These are phyloP conservation scores for Citrus hindsii DNA, from an alignment of 345 rosid genomes.

Conservation along the genomic window DNA sequence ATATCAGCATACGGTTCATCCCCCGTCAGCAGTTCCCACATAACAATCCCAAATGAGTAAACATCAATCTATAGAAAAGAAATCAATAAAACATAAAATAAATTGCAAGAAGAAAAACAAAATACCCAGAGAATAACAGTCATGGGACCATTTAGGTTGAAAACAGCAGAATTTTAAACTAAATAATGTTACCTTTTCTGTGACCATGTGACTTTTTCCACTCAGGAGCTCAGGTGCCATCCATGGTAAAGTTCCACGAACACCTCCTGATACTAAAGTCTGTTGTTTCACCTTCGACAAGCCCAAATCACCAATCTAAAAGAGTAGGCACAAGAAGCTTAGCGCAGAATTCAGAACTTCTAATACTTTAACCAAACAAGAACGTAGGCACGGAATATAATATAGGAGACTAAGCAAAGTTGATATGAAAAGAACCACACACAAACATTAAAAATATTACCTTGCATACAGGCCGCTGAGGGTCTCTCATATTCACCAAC, in stretches of 20 bases:
- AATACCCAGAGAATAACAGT: background rate
- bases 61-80: conserved; percentile 73
- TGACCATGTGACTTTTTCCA: conserved; percentile 94
- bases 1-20: conserved; percentile 91
- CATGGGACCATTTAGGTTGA: background rate
- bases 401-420: background rate
- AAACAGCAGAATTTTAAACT: background rate
- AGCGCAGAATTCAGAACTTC: conserved; percentile 5
- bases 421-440: conserved; percentile 9
- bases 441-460: conserved; percentile 28
- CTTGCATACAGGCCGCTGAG: conserved; percentile 98
- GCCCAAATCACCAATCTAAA: conserved; percentile 95
- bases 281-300: conserved; percentile 93
- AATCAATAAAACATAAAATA: background rate
- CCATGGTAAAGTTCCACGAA: conserved; percentile 99
- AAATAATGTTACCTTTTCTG: conserved; percentile 71
- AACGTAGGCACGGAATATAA: background rate
- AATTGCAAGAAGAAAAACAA: background rate
- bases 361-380: background rate
- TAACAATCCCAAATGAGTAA: conserved; percentile 93
- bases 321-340: conserved; percentile 13
- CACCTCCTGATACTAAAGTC: conserved; percentile 95
- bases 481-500: conserved; percentile 97
- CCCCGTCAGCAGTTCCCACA: conserved; percentile 98
- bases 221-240: conserved; percentile 99